Percentiles rank a stretch among this genome's conserved stretches.
Conservation (phyloP, 2,329 filamentous ascomycete species). For the Colletotrichum phormii region DNA sequence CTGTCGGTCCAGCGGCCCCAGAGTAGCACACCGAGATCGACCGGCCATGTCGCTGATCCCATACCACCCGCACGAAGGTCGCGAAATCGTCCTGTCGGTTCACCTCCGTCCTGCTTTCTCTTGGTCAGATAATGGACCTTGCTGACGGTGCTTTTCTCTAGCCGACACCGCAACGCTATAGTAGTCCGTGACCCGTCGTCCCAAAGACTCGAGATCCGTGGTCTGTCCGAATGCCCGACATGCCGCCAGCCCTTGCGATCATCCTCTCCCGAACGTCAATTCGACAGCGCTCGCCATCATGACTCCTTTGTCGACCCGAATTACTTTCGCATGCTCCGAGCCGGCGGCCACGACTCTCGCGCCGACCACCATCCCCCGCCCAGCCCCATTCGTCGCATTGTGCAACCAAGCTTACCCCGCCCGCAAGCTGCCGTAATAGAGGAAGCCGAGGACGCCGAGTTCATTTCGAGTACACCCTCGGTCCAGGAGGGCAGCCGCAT, state of each 20-base stretch:
- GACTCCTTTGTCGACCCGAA: slow-evolving; percentile 87
- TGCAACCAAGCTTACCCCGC: slow-evolving; percentile 56
- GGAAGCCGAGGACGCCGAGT: slow-evolving; percentile 55
- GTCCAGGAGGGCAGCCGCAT: slow-evolving; percentile 76
- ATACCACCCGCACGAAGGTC: slow-evolving; percentile 77
- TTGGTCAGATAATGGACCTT: background rate
- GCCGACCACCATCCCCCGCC: slow-evolving; percentile 56
- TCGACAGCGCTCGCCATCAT: slow-evolving; percentile 56
- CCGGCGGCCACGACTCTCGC: slow-evolving; percentile 59
- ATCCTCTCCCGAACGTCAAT: slow-evolving; percentile 62
- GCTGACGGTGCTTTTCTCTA: slow-evolving; percentile 50
- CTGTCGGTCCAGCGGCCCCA: slow-evolving; percentile 26
- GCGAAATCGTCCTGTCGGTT: slow-evolving; percentile 84
- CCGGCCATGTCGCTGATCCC: slow-evolving; percentile 76
- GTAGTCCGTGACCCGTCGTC: slow-evolving; percentile 91
- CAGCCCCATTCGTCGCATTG: slow-evolving; percentile 66
- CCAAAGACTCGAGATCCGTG: slow-evolving; percentile 85
- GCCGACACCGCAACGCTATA: slow-evolving; percentile 91
- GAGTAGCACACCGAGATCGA: background rate
- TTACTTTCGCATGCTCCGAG: slow-evolving; percentile 94
- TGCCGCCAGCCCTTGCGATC: slow-evolving; percentile 79
- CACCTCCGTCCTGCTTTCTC: background rate
- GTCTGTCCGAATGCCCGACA: slow-evolving; percentile 85
- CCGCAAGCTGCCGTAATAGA: slow-evolving; percentile 39
- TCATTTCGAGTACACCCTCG: slow-evolving; percentile 64